Evolutionary conservation across 257 asterid genomes (phyloP).

Genomic region (Nyctanthes arbortristis): DNA sequence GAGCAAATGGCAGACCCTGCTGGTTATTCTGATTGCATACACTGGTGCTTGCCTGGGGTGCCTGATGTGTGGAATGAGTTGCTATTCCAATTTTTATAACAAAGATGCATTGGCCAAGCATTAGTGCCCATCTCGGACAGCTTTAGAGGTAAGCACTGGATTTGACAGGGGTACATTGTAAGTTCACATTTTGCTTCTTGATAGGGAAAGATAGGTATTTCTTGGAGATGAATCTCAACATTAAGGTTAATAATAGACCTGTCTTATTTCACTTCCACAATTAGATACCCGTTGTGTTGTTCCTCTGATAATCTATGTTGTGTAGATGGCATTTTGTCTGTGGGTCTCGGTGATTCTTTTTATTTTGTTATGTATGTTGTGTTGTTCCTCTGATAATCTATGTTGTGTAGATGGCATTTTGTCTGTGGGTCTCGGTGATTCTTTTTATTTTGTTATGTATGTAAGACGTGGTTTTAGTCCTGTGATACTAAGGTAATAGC

Average conservation of each 20-base stretch:
- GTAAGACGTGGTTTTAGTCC: too few species aligned
- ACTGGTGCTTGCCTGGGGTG: conserved; percentile 97
- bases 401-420: too few species aligned
- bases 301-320: too few species aligned
- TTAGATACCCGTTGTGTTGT: too few species aligned
- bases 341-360: too few species aligned
- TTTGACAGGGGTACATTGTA: neutral
- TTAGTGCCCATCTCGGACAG: neutral
- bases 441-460: too few species aligned
- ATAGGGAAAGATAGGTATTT: neutral
- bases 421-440: too few species aligned
- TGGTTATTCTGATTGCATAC: conserved; percentile 85
- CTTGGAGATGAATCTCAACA: neutral
- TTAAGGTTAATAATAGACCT: neutral
- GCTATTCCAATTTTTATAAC: conserved; percentile 64
- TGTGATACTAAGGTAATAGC: too few species aligned
- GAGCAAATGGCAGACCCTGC: conserved; percentile 59
- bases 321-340: too few species aligned
- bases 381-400: too few species aligned
- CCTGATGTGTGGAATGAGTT: conserved; percentile 92
- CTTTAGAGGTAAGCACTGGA: neutral
- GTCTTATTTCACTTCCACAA: too few species aligned
- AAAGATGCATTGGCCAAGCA: neutral
- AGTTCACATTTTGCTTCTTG: neutral
- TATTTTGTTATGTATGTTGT: too few species aligned